phyloP scores from a whole-genome alignment of 2,329 filamentous ascomycete species.

The Epicoccum nigrum region DNA sequence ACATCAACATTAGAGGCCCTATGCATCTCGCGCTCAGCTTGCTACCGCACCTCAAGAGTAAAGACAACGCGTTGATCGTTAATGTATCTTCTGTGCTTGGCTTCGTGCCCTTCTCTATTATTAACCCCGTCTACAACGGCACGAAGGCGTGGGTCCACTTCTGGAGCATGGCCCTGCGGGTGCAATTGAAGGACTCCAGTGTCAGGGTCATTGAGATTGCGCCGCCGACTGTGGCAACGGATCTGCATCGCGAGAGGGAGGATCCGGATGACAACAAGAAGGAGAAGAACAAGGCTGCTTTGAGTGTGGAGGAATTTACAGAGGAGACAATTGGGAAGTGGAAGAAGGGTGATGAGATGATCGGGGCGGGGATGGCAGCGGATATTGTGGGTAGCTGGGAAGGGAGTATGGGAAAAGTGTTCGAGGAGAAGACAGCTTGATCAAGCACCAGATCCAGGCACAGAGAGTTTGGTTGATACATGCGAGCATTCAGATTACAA shows the following conservation, averaged over 20 bases:
- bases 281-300: constrained; percentile 56
- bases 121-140: constrained; percentile 65
- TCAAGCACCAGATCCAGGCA: too few species aligned
- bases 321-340: constrained; percentile 53
- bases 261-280: constrained; percentile 67
- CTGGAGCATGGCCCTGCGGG: constrained; percentile 61
- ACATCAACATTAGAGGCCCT: constrained; percentile 64
- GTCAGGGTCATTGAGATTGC: constrained; percentile 62
- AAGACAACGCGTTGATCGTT: constrained; percentile 54
- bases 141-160: constrained; percentile 66
- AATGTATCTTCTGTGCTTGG: constrained; percentile 63
- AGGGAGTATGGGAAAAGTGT: constrained; percentile 46
- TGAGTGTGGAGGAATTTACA: constrained; percentile 63
- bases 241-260: constrained; percentile 61
- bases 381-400: constrained; percentile 54
- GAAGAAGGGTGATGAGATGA: constrained; percentile 57
- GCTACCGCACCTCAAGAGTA: constrained; percentile 57
- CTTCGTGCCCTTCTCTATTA: constrained; percentile 58
- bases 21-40: constrained; percentile 61
- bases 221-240: constrained; percentile 61
- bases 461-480: too few species aligned
- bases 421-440: constrained; percentile 28
- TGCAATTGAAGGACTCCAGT: constrained; percentile 54
- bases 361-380: constrained; percentile 54
- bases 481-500: too few species aligned